Percentiles rank a stretch among this genome's conserved stretches.
phyloP scores from a whole-genome alignment of 768 basidiomycete species.

The Pluteus cervinus region DNA sequence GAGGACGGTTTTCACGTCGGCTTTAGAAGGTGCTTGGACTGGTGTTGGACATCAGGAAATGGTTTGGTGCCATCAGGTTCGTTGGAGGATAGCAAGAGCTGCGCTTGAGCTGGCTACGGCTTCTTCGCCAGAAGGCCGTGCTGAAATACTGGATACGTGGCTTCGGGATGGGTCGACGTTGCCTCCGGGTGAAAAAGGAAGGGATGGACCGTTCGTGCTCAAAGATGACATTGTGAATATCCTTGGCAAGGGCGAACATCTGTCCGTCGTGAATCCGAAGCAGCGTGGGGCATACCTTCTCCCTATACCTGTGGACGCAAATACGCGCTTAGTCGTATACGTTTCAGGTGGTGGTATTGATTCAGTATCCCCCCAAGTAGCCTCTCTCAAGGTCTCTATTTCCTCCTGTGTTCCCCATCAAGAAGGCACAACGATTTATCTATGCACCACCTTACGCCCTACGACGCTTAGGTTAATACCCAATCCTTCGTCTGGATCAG shows the following conservation, averaged over 20 bases:
- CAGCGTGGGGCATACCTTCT: conserved; percentile 44
- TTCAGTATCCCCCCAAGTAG: conserved; percentile 43
- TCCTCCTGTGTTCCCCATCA: conserved; percentile 34
- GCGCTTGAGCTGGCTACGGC: conserved; percentile 60
- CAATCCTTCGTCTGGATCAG: conserved; percentile 40
- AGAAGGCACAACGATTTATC: conserved; percentile 9
- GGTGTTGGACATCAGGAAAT: conserved; percentile 94
- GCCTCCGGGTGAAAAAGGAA: conserved; percentile 20
- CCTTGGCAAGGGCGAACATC: conserved; percentile 27
- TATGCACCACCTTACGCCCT: conserved; percentile 42
- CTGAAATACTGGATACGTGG: conserved; percentile 54
- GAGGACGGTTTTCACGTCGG: conserved; percentile 76
- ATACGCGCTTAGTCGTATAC: conserved; percentile 42
- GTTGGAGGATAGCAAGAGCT: conserved; percentile 80
- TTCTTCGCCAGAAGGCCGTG: conserved; percentile 19
- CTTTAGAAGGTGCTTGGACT: conserved; percentile 89
- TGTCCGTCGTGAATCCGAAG: conserved; percentile 39
- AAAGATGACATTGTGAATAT: conserved; percentile 1
- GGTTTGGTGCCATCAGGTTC: conserved; percentile 98
- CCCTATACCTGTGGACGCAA: conserved; percentile 27
- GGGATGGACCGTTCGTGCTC: too few relatives aligned
- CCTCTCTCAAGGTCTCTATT: conserved; percentile 41
- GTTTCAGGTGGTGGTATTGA: conserved; percentile 55
- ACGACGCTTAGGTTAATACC: conserved; percentile 56
- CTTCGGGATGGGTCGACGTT: conserved; percentile 53